Base-by-base conservation (phyloP, 2,329 filamentous ascomycete genomes). In the Sporothrix phasma region DNA sequence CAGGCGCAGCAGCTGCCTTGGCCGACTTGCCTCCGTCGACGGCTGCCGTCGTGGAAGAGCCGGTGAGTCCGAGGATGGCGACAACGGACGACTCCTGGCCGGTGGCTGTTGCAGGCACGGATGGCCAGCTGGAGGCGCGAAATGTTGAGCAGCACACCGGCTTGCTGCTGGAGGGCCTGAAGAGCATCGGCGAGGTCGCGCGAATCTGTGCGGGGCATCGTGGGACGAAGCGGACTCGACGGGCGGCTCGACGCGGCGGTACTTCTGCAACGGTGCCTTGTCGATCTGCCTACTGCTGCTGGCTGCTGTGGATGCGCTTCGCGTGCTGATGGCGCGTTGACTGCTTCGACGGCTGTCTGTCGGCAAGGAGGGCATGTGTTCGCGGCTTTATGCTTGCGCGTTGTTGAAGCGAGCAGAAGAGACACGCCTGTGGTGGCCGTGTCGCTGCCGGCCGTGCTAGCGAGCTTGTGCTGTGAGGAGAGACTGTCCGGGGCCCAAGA, bases 51-150 rank as follows among this genome's bases (percentile, higher is more conserved):
- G 46, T 3, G 2, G 60, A 8, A 17, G 73, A 76, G 54, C 74
- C 71, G 17, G 70, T 72, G 31, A 85, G 71, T 10, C 80, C 81
- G 7, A 87, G 72, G 54, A 88, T 76, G 15, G 84, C 84, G 64
- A 88, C 76, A 19, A n/a, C 84, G 78, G 37, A 87, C 78, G 2
- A 78, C 72, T 87, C 85, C 41, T 79, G 71, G 3, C 85, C 85
- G 0, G 81, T 74, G 73, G 71, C 70, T 87, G 82, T 39, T 81
- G 79, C 65, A 88, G 73, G 24, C 88, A 67, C 84, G 81, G 24
- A 90, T 76, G 13, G 88, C 89, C 69, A 93, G 81, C 73, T 90
- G 87, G 53, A 92, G 72, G 63, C 87, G 80, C 34, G 88, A 84
- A n/a, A 87, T 79, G 70, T 88, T 88, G 62, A 89, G 80, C 69